These are phyloP conservation scores for Mycena vulgaris DNA, from an alignment of 768 basidiomycete genomes.

Conservation along the genomic window DNA sequence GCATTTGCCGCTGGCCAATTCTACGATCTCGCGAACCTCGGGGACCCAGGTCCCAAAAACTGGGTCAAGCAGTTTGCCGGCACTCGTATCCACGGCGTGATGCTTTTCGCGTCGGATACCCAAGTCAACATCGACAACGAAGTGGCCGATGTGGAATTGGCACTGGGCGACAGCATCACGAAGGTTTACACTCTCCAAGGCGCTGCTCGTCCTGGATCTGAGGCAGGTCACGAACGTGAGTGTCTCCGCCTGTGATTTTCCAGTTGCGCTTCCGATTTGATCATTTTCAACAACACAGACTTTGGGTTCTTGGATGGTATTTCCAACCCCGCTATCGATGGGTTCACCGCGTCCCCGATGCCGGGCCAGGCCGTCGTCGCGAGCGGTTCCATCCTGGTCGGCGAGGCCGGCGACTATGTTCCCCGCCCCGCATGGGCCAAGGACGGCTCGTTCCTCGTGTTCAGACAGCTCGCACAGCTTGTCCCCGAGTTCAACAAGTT, in stretches of 20 bases:
- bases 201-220: slow-evolving; percentile 41
- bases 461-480: slow-evolving; percentile 41
- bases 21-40: neutral
- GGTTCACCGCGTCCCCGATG: slow-evolving; percentile 26
- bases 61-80: slow-evolving; percentile 36
- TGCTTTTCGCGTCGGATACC: slow-evolving; percentile 38
- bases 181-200: slow-evolving; percentile 37
- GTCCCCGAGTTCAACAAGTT: slow-evolving; percentile 58
- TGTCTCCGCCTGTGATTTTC: slow-evolving; percentile 23
- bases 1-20: slow-evolving; percentile 16
- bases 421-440: slow-evolving; percentile 42
- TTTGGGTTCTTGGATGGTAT: slow-evolving; percentile 39
- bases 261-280: slow-evolving; percentile 33
- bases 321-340: slow-evolving; percentile 35
- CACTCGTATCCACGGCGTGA: slow-evolving; percentile 36
- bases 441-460: slow-evolving; percentile 53
- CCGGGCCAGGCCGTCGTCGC: slow-evolving; percentile 38
- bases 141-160: slow-evolving; percentile 24
- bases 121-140: slow-evolving; percentile 31
- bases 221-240: slow-evolving; percentile 48
- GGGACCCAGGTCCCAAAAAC: slow-evolving; percentile 19
- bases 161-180: slow-evolving; percentile 32
- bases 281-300: slow-evolving; percentile 27
- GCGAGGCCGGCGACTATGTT: slow-evolving; percentile 43
- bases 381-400: slow-evolving; percentile 38